A percentile compares a stretch with the other conserved stretches of the same genome.
Evolutionary conservation across 2,329 filamentous ascomycete species (phyloP).

Genomic region (Paraphaeosphaeria minitans): DNA sequence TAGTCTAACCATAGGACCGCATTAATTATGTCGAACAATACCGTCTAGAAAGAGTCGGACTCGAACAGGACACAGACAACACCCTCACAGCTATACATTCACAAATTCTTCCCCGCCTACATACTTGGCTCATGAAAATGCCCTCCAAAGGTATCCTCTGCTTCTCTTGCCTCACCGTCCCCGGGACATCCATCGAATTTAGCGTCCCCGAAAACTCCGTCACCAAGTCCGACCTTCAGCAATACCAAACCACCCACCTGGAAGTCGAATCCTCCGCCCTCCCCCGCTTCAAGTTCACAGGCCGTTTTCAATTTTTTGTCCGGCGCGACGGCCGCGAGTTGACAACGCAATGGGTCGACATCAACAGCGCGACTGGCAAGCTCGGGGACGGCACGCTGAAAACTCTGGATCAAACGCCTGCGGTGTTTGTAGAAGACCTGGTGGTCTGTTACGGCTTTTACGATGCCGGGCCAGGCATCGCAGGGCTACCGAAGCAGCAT

Average conservation of each 20-base stretch:
- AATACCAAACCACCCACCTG: conserved; percentile 49
- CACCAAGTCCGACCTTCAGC: conserved; percentile 37
- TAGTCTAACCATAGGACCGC: neutral
- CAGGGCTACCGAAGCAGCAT: conserved; percentile 52
- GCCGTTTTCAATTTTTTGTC: conserved; percentile 52
- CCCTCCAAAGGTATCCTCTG: conserved; percentile 43
- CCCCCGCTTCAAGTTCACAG: conserved; percentile 51
- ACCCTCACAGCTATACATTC: neutral
- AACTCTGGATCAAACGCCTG: conserved; percentile 36
- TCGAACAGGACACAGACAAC: neutral
- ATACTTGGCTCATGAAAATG: conserved; percentile 21
- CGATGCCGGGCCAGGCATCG: conserved; percentile 53
- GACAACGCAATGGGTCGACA: conserved; percentile 52
- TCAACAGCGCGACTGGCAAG: conserved; percentile 55
- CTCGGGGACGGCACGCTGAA: conserved; percentile 49
- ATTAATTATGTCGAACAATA: too few relatives aligned
- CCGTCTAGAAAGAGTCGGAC: neutral
- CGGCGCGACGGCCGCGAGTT: conserved; percentile 48
- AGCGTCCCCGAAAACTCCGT: conserved; percentile 49
- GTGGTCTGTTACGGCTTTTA: conserved; percentile 57
- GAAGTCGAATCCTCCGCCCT: conserved; percentile 55
- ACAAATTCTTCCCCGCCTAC: neutral
- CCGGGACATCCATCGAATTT: conserved; percentile 52
- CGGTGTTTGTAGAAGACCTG: conserved; percentile 42
- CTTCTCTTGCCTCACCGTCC: conserved; percentile 43